Percentiles rank a stretch among this genome's conserved stretches.
phyloP scores from a whole-genome alignment of 805 yeast species.

The Ogataea pignaliae region DNA sequence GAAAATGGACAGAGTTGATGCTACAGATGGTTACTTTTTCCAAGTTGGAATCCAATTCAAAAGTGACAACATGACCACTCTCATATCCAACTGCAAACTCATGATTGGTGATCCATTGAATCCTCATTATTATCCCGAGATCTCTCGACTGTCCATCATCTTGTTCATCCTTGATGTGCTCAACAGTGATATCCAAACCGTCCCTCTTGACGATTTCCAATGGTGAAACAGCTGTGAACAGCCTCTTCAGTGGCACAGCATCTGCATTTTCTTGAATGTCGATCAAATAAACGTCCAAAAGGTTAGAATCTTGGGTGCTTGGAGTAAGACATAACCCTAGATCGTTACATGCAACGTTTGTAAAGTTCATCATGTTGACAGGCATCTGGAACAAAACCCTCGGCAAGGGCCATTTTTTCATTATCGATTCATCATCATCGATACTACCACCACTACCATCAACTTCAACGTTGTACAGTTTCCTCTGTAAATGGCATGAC shows the following conservation, averaged over 20 bases:
- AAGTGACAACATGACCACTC: constrained; percentile 54
- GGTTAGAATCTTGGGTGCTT: constrained; percentile 57
- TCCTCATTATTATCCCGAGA: constrained; percentile 66
- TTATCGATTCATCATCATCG: constrained; percentile 18
- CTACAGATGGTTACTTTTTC: constrained; percentile 14
- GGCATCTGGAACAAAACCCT: constrained; percentile 47
- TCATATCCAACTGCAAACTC: constrained; percentile 60
- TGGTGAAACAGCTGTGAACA: constrained; percentile 32
- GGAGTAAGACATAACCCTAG: constrained; percentile 45
- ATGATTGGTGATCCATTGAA: constrained; percentile 34
- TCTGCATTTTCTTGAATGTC: constrained; percentile 1
- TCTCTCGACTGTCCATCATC: constrained; percentile 22
- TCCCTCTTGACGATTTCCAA: constrained; percentile 22
- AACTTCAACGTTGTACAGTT: constrained; percentile 1
- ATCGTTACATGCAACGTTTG: constrained; percentile 47
- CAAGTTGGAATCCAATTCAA: constrained; percentile 16
- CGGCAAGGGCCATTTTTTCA: constrained; percentile 13
- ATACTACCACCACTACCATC: too few relatives aligned
- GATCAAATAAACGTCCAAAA: constrained; percentile 56
- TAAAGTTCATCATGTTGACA: constrained; percentile 69
- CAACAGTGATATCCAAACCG: constrained; percentile 15
- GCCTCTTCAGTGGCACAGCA: constrained; percentile 21
- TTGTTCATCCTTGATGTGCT: constrained; percentile 13
- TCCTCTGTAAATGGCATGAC: constrained; percentile 14
- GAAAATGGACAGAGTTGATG: constrained; percentile 36